Evolutionary conservation across 352 stramenopile genomes (phyloP), one percentile per base, ranked within the genome.

Genomic region (Phytophthora ramorum): DNA sequence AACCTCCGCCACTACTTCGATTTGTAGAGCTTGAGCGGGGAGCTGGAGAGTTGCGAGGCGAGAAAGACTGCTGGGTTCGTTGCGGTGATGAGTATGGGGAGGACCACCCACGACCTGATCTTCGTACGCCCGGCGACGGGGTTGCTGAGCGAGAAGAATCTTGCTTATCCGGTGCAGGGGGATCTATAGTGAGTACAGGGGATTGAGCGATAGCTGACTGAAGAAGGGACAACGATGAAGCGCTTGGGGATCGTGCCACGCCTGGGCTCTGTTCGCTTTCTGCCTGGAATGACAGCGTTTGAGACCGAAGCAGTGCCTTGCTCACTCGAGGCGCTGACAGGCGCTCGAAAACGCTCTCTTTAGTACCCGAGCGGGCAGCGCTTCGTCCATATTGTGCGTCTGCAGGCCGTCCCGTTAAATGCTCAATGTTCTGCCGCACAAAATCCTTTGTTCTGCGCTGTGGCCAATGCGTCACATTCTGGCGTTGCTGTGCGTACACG

Each of bases 341-440:
- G 7, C 82, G 71, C 1, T 88, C 78, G 57, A 87, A 89, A 3
- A 87, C 79, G 4, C 66, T 81, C 26, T 63, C 58, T 53, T 50
- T 40, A 32, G 2, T 45, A 7, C 26, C 5, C 5, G 24, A 45
- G 24, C 16, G 63, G 22, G 13, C 22, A 24, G 28, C 28, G 24
- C 4, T 32, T 58, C 53, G 44, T 8, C 14, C 8, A 51, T 22
- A 37, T 1, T 28, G 30, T 37, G 34, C 8, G 58, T 57, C 16
- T 4, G 61, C 28, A 1, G 69, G 45, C 26, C 67, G 49, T 41
- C 81, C 79, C 28, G 81, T 72, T 16, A 90, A 60, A 0, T 62
- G 69, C 43, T 90, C 79, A 53, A 85, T 80, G 28, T 92, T 92
- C 13, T 80, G 61, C 16, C 71, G 81, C 8, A 92, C 66, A 53